Conservation (phyloP, 2,329 filamentous ascomycete species). For the Raffaelea deltoideospora region DNA sequence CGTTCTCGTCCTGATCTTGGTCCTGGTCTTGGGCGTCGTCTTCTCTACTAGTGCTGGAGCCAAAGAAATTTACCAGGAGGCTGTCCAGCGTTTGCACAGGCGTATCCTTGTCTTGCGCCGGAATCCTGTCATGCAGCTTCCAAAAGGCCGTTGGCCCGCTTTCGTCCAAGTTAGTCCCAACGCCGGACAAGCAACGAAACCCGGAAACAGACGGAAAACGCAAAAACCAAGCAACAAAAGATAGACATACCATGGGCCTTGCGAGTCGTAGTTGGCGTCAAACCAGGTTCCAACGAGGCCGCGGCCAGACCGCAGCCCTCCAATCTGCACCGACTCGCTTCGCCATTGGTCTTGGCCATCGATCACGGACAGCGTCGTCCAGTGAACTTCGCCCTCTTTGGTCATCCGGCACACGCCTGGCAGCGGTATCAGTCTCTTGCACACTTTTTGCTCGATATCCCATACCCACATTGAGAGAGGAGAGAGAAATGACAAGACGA, state of each 20-base stretch:
- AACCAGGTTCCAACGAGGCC: constrained; percentile 68
- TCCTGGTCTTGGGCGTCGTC: constrained; percentile 8
- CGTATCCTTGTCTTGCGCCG: background rate
- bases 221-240: background rate
- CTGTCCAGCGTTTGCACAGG: constrained; percentile 1
- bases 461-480: background rate
- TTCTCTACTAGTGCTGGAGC: too few relatives aligned
- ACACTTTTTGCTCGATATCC: background rate
- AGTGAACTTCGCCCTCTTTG: constrained; percentile 54
- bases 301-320: constrained; percentile 46
- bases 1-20: constrained; percentile 11
- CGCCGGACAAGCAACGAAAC: background rate
- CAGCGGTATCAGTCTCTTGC: background rate
- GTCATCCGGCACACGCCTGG: constrained; percentile 50
- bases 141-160: constrained; percentile 64
- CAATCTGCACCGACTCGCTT: constrained; percentile 63
- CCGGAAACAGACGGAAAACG: background rate
- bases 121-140: constrained; percentile 36
- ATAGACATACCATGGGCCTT: constrained; percentile 34
- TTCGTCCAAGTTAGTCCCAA: too few relatives aligned
- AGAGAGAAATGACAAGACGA: background rate
- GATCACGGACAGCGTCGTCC: constrained; percentile 54
- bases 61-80: constrained; percentile 5
- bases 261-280: constrained; percentile 54
- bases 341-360: constrained; percentile 56